Conservation (phyloP, 306 rosid species). For the Biancaea sappan region DNA sequence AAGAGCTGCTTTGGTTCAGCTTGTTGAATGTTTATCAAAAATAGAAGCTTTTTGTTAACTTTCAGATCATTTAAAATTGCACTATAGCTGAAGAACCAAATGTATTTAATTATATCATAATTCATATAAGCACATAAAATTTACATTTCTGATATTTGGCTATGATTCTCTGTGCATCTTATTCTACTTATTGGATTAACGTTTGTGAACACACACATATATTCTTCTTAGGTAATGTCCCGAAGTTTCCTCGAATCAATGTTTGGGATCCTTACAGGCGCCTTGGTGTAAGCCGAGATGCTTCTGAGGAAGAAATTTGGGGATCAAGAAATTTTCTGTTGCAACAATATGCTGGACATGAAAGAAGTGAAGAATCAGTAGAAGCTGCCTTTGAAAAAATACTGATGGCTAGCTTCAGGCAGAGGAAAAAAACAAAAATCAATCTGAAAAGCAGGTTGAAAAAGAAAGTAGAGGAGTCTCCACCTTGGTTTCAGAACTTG, state of each 20-base stretch:
- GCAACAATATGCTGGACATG: conserved; percentile 94
- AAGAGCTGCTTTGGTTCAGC: too few species aligned
- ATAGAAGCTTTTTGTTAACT: neutral
- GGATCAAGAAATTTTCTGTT: conserved; percentile 86
- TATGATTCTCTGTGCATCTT: neutral
- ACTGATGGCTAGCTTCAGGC: conserved; percentile 83
- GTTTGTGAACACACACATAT: neutral
- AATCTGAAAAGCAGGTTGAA: conserved; percentile 92
- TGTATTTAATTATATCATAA: neutral
- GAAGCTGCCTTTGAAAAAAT: conserved; percentile 94
- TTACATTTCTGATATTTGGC: neutral
- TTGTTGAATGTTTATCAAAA: too few species aligned
- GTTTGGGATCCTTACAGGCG: conserved; percentile 92
- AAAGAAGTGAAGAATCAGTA: conserved; percentile 90
- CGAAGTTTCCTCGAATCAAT: conserved; percentile 67
- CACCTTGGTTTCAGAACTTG: conserved; percentile 88
- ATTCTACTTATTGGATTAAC: too few species aligned
- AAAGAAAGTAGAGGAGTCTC: conserved; percentile 97
- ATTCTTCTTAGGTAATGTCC: conserved; percentile 58
- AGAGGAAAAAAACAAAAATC: conserved; percentile 91
- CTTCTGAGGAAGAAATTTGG: conserved; percentile 97
- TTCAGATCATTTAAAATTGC: neutral
- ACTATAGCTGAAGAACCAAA: neutral
- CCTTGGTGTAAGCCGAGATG: conserved; percentile 81
- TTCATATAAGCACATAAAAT: neutral